These are phyloP conservation scores for Seiridium cupressi DNA, from an alignment of 2,329 filamentous ascomycete species.

Conservation along the genomic window DNA sequence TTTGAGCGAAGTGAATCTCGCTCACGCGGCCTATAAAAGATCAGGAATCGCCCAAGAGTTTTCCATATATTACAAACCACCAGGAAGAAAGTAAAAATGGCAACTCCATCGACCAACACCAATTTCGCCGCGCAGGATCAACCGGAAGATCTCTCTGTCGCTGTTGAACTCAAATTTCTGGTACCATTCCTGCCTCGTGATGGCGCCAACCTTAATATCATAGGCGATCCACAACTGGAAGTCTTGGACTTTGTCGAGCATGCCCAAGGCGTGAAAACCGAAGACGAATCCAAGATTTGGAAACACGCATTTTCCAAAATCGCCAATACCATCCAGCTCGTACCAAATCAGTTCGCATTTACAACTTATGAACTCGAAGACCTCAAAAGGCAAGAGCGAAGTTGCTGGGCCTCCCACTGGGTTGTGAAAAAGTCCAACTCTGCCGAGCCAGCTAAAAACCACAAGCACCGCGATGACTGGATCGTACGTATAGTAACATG, in stretches of 20 bases:
- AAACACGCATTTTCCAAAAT: slow-evolving; percentile 66
- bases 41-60: background rate
- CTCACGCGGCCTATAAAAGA: too few species aligned
- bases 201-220: background rate
- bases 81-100: background rate
- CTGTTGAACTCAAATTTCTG: slow-evolving; percentile 10
- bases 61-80: too few species aligned
- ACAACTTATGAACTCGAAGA: slow-evolving; percentile 23
- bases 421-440: slow-evolving; percentile 40
- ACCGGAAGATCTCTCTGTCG: slow-evolving; percentile 3
- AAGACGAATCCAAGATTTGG: slow-evolving; percentile 85
- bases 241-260: background rate
- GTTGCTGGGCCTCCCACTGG: slow-evolving; percentile 35
- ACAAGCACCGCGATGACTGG: slow-evolving; percentile 22
- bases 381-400: slow-evolving; percentile 20
- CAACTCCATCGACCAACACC: background rate
- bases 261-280: slow-evolving; percentile 57
- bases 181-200: slow-evolving; percentile 3
- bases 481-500: background rate
- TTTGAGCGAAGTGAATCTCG: too few species aligned
- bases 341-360: slow-evolving; percentile 22
- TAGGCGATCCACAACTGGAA: background rate
- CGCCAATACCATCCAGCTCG: slow-evolving; percentile 18
- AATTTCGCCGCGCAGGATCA: background rate
- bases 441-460: slow-evolving; percentile 26